Evolutionary conservation across 2,329 filamentous ascomycete genomes (phyloP), one percentile per base, ranked within the genome.

Genomic region (Paraconiothyrium sp.): DNA sequence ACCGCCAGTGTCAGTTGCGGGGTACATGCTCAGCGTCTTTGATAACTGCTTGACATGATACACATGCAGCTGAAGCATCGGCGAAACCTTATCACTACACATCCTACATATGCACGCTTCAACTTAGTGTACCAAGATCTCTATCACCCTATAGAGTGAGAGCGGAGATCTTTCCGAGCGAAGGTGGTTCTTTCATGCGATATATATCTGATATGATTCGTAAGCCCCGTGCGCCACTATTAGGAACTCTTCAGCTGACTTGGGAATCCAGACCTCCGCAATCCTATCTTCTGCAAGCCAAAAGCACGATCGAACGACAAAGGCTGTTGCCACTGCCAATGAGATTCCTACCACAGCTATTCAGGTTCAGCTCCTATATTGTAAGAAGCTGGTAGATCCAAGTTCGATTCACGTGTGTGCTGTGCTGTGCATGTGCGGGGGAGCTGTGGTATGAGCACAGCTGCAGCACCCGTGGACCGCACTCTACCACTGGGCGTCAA

Each of bases 1-100:
- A 85, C 24, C 88, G 89, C 34, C 89, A 88, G 4, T 2, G n/a
- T 24, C 43, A 2, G 11, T 13, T 46, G 43, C 43, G 43, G 43
- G 43, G 43, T 46, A 46, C 20, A 22, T 46, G 20, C 22, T 46
- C 43, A 46, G 43, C 41, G 20, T 44, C 41, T 44, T 3, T 22
- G 41, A 11, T 7, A 44, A 44, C 41, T 20, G 41, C 20, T 44
- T 20, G 9, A 24, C 8, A 24, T 46, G 20, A 10, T 46, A 46
- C 43, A 46, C 43, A 37, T 24, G 10, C 20, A 46, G 43, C 43
- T 46, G n/a, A 24, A 22, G 20, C 4, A 46, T 3, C 2, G 11
- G 37, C 11, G 37, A 41, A 41, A 20, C 41, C 9, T 20, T 22
- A n/a, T 20, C 20, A n/a, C 41, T 44, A n/a, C 20, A 22, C 5